Base-by-base conservation (phyloP, 371 early-diverging fungal species). In the Parasitella parasitica region DNA sequence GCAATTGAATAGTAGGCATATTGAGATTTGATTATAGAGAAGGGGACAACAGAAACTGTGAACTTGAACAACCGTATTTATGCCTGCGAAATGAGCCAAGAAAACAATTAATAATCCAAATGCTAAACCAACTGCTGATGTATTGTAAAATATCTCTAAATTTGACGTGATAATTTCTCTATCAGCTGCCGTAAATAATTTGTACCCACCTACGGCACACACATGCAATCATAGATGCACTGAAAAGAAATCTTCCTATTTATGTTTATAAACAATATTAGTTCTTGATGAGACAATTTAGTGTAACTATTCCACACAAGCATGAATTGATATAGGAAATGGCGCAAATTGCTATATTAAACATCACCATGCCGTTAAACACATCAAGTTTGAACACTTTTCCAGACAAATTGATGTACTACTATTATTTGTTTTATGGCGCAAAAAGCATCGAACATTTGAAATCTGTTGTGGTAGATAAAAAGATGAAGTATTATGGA, bases 1-100 rank as follows among this genome's bases (percentile, higher is more conserved):
- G 35, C 1, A 68, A 15, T 68, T 71, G 72, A 59, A 64, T 37
- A 24, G 72, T 71, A 38, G 72, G 72, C 72, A 71, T 70, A 12
- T 30, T 28, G n/a, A 1, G 30, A 22, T 8, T 2, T 50, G 30
- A 27, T n/a, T 48, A n/a, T n/a, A n/a, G n/a, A n/a, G 9, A 50
- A 27, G 12, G 2, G 5, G 5, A 50, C 13, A 28, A 50, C 4
- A 12, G 13, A 24, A 22, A 46, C 20, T 4, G 13, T 13, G 46
- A 20, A 24, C 1, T 46, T 46, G 20, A 24, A 22, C 46, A 46
- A 24, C 16, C 16, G 50, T 50, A 50, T 50, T 50, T 50, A 50
- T 50, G 50, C 13, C 27, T 50, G 22, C 24, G 4, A 7, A 20
- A 20, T 9, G 20, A 43, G 22, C 11, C 24, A 22, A 50, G 30